Evolutionary conservation across 2,329 filamentous ascomycete species (phyloP), one percentile per base, ranked within the genome.

Genomic region (Malbranchea zuffiana): DNA sequence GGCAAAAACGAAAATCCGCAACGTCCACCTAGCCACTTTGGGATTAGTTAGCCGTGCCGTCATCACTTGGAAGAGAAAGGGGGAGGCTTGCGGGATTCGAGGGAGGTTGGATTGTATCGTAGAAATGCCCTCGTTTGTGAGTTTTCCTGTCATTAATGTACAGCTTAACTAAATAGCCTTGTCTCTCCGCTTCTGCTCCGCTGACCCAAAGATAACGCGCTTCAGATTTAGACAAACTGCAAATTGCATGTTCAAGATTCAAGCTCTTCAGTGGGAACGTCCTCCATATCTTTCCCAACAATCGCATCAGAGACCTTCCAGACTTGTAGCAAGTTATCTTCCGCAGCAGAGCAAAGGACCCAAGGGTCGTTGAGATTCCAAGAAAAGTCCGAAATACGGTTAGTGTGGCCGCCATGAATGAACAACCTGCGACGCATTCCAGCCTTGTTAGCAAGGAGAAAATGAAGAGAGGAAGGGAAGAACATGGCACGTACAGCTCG

Each of bases 331-430:
- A 96, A 69, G 55, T 98, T 98, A 64, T 98, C 90, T 57, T 98
- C 92, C 1, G 88, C 90, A 11, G 90, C 87, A 43, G 83, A 93
- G 59, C 86, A 87, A 48, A 98, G 82, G 38, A 95, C 75, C 92
- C 92, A 98, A 3, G 88, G 87, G 52, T 95, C 86, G 56, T 93
- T 94, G 49, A 78, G 76, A 61, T 98, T 98, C 88, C 88, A 98
- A 63, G 82, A 88, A 55, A 98, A 98, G 61, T 98, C 92, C 23
- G 84, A 86, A 44, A 98, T 76, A 48, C 92, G 82, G 63, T 95
- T 95, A 7, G 90, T 98, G 66, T 98, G 92, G 20, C 90, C 90
- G 43, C 90, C 90, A 53, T 98, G 90, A 87, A 98, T 96, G 64
- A 98, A 98, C 1, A 98, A 67, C 31, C 82, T 86, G 29, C 27